phyloP scores from a whole-genome alignment of 1,284 basidiomycete genomes.

The Sanguinoderma infundibulare region DNA sequence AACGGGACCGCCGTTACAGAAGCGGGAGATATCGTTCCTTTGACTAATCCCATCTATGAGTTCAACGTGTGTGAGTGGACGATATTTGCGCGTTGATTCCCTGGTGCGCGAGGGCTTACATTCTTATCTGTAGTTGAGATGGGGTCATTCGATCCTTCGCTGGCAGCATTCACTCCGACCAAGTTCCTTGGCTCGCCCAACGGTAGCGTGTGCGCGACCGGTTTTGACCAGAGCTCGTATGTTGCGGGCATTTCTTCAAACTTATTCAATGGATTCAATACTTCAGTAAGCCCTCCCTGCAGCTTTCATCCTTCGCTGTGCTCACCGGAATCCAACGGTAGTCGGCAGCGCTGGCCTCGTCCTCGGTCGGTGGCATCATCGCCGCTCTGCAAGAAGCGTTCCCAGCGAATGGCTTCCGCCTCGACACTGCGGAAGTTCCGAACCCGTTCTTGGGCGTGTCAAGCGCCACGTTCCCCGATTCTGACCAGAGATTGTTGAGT shows the following conservation, averaged over 20 bases:
- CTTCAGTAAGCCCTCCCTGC: conserved; percentile 8
- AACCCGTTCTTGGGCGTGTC: conserved; percentile 50
- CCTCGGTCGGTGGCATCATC: conserved; percentile 21
- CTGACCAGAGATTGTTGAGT: conserved; percentile 37
- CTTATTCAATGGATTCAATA: conserved; percentile 21
- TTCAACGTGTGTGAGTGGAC: conserved; percentile 47
- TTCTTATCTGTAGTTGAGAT: conserved; percentile 38
- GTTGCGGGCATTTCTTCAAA: conserved; percentile 45
- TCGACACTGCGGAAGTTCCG: conserved; percentile 34
- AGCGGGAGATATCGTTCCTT: conserved; percentile 29
- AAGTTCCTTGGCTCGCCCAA: conserved; percentile 49
- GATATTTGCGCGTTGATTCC: neutral
- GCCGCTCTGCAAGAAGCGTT: conserved; percentile 4
- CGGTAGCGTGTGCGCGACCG: conserved; percentile 45
- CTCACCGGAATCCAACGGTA: neutral
- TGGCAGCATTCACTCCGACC: conserved; percentile 48
- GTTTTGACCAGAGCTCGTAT: conserved; percentile 53
- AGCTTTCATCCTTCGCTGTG: neutral
- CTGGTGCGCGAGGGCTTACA: neutral
- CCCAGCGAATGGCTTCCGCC: conserved; percentile 16
- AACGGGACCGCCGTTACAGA: conserved; percentile 13
- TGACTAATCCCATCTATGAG: conserved; percentile 47
- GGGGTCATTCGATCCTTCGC: conserved; percentile 49
- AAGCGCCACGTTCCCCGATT: conserved; percentile 41
- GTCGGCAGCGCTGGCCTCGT: conserved; percentile 24